Base-by-base conservation (phyloP, 176 grass and related monocot species). In the Ensete ventricosum region DNA sequence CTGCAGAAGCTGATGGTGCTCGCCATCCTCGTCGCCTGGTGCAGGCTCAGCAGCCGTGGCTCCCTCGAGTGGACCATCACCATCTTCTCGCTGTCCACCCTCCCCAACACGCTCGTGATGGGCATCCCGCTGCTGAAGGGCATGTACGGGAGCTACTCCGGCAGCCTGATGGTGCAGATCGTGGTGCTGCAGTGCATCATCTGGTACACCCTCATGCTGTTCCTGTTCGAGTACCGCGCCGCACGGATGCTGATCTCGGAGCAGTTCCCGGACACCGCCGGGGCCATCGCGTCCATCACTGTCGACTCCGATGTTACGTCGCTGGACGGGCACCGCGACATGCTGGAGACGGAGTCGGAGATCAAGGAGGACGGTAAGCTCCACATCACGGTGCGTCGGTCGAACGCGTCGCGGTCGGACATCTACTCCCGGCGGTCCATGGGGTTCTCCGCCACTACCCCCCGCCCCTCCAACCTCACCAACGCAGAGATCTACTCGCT, bases 401-500 rank as follows among this genome's bases (percentile, higher is more conserved):
- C 95, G 23, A 99, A 89, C 70, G 95, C 95, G 8, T 99, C 95
- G 0, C 81, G 95, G 9, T 99, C 95, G 0, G 95, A 99, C 79
- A 62, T 99, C 51, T 99, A 99, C 84, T 99, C 95, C 0, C 82
- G 95, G 1, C 84, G 90, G 0, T 94, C 90, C 27, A 89, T 93
- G 82, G 95, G 90, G 20, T 87, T 94, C 82, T 94, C 90, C 16
- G 72, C 88, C 82, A 73, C 95, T 53, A 99, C 95, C 34, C 95
- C 95, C 1, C 69, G 95, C 0, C 95, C 95, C 10, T 94, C 90
- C 67, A 99, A 99, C 84, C 95, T 99, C 65, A 94, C 90, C 80
- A 99, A 99, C 87, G 95, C 95, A 25, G 95, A 99, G 95, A 99
- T 99, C 82, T 99, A 99, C 84, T 99, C 95, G 24, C 84, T 99